These are phyloP conservation scores for Deakozyma indianensis DNA, from an alignment of 805 yeast genomes.

Conservation along the genomic window DNA sequence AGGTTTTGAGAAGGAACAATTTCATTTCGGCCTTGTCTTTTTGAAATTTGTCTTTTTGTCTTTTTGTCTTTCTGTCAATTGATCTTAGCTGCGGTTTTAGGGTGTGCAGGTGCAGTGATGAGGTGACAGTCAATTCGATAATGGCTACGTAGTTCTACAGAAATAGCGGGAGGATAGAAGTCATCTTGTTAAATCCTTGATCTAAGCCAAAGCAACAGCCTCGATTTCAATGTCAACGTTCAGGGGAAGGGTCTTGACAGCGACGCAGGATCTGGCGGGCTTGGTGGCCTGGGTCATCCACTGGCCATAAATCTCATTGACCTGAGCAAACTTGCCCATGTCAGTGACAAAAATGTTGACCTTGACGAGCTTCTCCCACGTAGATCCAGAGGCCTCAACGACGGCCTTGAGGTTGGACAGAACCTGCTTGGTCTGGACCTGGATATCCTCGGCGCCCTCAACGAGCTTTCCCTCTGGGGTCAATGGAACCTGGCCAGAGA, in stretches of 20 bases:
- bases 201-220: conserved; percentile 50
- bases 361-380: conserved; percentile 73
- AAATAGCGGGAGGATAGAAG: too few relatives aligned
- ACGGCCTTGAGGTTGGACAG: conserved; percentile 36
- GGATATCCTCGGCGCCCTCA: conserved; percentile 57
- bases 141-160: too few relatives aligned
- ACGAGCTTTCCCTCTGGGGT: conserved; percentile 67
- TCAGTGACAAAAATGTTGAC: conserved; percentile 84
- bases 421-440: conserved; percentile 25
- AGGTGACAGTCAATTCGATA: too few relatives aligned
- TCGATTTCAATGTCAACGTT: conserved; percentile 83
- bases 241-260: conserved; percentile 82
- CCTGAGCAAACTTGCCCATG: conserved; percentile 70
- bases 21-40: too few relatives aligned
- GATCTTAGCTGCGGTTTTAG: too few relatives aligned
- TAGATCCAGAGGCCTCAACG: conserved; percentile 73
- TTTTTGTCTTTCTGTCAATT: too few relatives aligned
- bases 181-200: too few relatives aligned
- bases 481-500: conserved; percentile 91
- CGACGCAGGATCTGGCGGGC: conserved; percentile 97
- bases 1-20: too few relatives aligned
- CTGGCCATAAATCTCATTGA: conserved; percentile 68
- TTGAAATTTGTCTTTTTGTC: too few relatives aligned
- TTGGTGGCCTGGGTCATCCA: conserved; percentile 20
- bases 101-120: too few relatives aligned